These are phyloP conservation scores for Penicillium sp. DNA, from an alignment of 2,329 filamentous ascomycete genomes.

Conservation along the genomic window DNA sequence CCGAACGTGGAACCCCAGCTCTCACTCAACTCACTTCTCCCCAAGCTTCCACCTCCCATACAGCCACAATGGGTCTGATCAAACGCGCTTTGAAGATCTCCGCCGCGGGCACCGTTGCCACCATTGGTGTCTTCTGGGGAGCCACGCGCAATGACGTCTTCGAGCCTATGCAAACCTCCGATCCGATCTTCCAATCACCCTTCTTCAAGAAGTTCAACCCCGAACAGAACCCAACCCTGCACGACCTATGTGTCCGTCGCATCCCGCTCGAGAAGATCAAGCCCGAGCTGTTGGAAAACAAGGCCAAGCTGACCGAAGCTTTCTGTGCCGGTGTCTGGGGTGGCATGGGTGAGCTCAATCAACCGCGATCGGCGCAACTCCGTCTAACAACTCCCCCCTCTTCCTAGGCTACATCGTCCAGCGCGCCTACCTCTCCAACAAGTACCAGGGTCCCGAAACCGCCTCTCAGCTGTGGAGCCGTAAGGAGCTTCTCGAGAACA, in stretches of 20 bases:
- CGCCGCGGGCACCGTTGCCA: constrained; percentile 49
- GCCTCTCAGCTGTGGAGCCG: constrained; percentile 62
- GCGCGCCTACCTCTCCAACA: constrained; percentile 58
- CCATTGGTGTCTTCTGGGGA: constrained; percentile 54
- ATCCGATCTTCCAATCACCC: constrained; percentile 62
- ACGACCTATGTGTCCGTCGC: constrained; percentile 64
- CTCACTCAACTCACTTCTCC: neutral
- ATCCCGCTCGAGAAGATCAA: constrained; percentile 65
- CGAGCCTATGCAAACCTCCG: constrained; percentile 57
- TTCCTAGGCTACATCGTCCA: constrained; percentile 51
- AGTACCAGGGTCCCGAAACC: constrained; percentile 59
- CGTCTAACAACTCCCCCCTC: neutral
- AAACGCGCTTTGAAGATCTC: constrained; percentile 45
- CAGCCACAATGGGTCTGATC: constrained; percentile 54
- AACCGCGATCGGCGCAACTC: neutral
- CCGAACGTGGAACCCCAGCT: neutral
- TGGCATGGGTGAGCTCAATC: constrained; percentile 56
- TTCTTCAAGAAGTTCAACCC: constrained; percentile 63
- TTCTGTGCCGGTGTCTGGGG: constrained; percentile 70
- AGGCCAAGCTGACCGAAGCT: constrained; percentile 60
- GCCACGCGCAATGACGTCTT: constrained; percentile 58
- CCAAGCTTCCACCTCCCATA: neutral
- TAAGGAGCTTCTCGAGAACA: constrained; percentile 54
- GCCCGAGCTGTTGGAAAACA: constrained; percentile 64
- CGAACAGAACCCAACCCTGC: constrained; percentile 60